Percentiles rank a stretch among this genome's conserved stretches.
These are phyloP conservation scores for Phytophthora melonis DNA, from an alignment of 352 stramenopile genomes.

Conservation along the genomic window DNA sequence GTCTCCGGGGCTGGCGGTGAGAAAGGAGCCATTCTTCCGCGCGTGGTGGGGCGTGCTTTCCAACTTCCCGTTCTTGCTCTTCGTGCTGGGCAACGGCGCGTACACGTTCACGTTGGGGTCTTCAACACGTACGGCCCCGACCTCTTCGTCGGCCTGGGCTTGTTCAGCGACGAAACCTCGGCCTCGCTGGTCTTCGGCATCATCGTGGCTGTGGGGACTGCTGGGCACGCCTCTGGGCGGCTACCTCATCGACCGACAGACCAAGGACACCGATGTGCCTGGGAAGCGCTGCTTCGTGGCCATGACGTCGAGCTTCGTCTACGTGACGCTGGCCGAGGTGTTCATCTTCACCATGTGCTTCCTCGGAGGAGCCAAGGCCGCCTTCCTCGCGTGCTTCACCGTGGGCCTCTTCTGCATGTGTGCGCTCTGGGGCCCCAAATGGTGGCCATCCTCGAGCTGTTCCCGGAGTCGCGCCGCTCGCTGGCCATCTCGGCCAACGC, in stretches of 20 bases:
- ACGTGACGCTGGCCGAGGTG: constrained; percentile 46
- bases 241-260: constrained; percentile 55
- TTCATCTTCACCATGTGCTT: constrained; percentile 52
- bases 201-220: constrained; percentile 61
- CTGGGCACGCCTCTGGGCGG: constrained; percentile 81
- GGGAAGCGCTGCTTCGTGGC: constrained; percentile 47
- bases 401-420: constrained; percentile 64
- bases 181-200: constrained; percentile 79
- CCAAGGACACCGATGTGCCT: constrained; percentile 38
- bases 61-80: constrained; percentile 66
- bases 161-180: constrained; percentile 69
- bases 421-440: constrained; percentile 60
- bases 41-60: constrained; percentile 52
- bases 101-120: constrained; percentile 78
- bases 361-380: constrained; percentile 30
- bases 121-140: constrained; percentile 75
- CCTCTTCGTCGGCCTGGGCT: constrained; percentile 81
- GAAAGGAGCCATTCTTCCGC: constrained; percentile 34
- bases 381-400: constrained; percentile 60
- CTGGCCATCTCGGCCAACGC: constrained; percentile 85
- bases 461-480: constrained; percentile 68
- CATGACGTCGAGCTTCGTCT: constrained; percentile 49
- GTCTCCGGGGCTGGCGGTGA: constrained; percentile 17
- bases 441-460: constrained; percentile 79
- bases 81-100: constrained; percentile 70